These are phyloP conservation scores for Gracilaria domingensis DNA, from an alignment of 23 red algal species.

Conservation along the genomic window DNA sequence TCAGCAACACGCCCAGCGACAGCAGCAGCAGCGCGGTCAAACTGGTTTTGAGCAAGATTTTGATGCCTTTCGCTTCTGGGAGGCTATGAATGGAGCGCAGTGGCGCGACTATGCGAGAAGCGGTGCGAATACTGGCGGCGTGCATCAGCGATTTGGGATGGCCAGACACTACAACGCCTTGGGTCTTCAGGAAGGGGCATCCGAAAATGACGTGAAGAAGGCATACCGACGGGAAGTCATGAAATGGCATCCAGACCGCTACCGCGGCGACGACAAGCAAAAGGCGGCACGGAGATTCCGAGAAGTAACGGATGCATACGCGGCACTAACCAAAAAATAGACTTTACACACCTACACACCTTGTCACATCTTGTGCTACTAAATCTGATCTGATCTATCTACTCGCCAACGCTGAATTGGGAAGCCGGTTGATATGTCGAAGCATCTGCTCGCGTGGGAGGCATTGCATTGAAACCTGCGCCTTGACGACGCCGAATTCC, in stretches of 20 bases:
- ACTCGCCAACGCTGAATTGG: conserved; percentile 52
- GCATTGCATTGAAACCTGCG: conserved; percentile 57
- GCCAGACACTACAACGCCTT: conserved; percentile 38
- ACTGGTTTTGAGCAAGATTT: conserved; percentile 14
- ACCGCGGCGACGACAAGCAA: conserved; percentile 43
- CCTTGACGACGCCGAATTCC: conserved; percentile 45
- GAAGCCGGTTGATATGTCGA: conserved; percentile 7
- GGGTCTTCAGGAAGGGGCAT: conserved; percentile 48
- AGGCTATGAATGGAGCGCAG: conserved; percentile 51
- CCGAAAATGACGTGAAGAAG: conserved; percentile 34
- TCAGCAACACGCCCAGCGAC: conserved; percentile 8
- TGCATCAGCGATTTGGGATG: conserved; percentile 33
- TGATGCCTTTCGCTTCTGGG: conserved; percentile 66
- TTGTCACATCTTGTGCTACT: background rate
- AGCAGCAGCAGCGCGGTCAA: conserved; percentile 1
- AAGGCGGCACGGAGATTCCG: conserved; percentile 41
- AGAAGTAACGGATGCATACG: conserved; percentile 66
- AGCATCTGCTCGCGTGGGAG: conserved; percentile 7
- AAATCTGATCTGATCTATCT: conserved; percentile 2
- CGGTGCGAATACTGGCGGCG: conserved; percentile 1
- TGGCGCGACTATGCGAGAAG: conserved; percentile 27
- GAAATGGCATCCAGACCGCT: conserved; percentile 73
- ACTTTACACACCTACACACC: conserved; percentile 25
- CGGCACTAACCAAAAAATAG: conserved; percentile 44
- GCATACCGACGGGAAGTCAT: conserved; percentile 52